Evolutionary conservation across 371 early-diverging fungal species (phyloP).

Genomic region (Mucor plumbeus): DNA sequence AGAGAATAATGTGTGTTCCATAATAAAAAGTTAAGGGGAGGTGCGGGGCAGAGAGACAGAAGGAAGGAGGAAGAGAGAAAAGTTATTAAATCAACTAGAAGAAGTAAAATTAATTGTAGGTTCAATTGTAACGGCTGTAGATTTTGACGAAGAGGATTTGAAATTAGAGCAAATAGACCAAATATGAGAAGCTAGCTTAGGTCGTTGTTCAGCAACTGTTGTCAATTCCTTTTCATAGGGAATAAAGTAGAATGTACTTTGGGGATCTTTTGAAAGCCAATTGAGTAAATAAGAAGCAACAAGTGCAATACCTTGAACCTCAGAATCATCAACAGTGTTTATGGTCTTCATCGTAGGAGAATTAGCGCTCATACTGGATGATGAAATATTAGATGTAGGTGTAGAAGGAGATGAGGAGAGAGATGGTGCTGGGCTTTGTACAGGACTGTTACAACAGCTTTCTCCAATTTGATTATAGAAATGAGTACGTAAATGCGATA

Average conservation of each 20-base stretch:
- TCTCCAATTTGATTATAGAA: conserved; percentile 22
- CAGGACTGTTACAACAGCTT: conserved; percentile 28
- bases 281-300: conserved; percentile 69
- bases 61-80: background rate
- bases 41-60: background rate
- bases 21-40: background rate
- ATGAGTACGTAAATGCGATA: conserved; percentile 29
- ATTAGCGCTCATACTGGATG: conserved; percentile 3
- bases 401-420: conserved; percentile 29
- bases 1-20: conserved; percentile 4
- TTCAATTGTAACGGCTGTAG: background rate
- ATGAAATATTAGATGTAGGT: conserved; percentile 26
- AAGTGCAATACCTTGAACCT: conserved; percentile 68
- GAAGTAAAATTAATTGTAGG: background rate
- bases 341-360: conserved; percentile 3
- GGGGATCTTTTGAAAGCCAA: conserved; percentile 66
- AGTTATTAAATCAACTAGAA: conserved; percentile 2
- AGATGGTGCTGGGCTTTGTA: conserved; percentile 19
- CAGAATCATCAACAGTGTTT: conserved; percentile 9
- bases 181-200: conserved; percentile 39
- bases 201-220: conserved; percentile 39
- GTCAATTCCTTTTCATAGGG: conserved; percentile 63
- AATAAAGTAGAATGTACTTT: conserved; percentile 59
- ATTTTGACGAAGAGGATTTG: conserved; percentile 8
- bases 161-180: conserved; percentile 32